Evolutionary conservation across 2,329 filamentous ascomycete species (phyloP), one percentile per base, ranked within the genome.

Genomic region (Trichoderma sp.): DNA sequence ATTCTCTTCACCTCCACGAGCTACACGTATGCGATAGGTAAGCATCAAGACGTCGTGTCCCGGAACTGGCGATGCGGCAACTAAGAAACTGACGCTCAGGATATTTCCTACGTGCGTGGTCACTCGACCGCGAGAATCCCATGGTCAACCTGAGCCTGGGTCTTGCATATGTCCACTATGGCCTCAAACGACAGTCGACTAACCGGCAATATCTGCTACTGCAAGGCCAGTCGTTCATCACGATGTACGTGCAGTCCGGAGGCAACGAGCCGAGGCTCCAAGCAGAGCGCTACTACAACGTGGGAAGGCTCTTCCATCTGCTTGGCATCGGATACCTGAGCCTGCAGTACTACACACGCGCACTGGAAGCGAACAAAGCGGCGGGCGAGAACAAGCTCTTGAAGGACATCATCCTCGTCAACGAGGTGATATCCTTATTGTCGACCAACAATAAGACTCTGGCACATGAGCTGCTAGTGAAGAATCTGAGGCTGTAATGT

Each of bases 201-300:
- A 98, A 98, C 74, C 83, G 95, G 1, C 94, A 98, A 74, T 94
- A 91, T 73, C 86, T 93, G 47, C 87, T 97, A 48, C 83, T 92
- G 68, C 93, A 98, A 75, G 95, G 93, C 0, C 83, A 97, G 58
- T 82, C 88, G 0, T 97, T 97, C 72, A 78, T 98, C 65, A 86
- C 71, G 5, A 70, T 72, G n/a, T 79, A 79, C 44, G 71, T 72
- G 7, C 69, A 74, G 7, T 65, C 67, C 6, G 65, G 66, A 1
- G 43, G 64, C 19, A 57, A 48, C 3, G 30, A 62, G n/a, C 45
- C 47, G 14, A 56, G 63, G 9, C 68, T 69, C 2, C 67, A 69
- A 56, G 73, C 76, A 1, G 77, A 78, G 63, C 70, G 74, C n/a
- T 75, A 74, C 60, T 79, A 78, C 57, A 79, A 79, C 24, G 71